Conservation (phyloP, 345 rosid species). For the Citrus mangshanensis region DNA sequence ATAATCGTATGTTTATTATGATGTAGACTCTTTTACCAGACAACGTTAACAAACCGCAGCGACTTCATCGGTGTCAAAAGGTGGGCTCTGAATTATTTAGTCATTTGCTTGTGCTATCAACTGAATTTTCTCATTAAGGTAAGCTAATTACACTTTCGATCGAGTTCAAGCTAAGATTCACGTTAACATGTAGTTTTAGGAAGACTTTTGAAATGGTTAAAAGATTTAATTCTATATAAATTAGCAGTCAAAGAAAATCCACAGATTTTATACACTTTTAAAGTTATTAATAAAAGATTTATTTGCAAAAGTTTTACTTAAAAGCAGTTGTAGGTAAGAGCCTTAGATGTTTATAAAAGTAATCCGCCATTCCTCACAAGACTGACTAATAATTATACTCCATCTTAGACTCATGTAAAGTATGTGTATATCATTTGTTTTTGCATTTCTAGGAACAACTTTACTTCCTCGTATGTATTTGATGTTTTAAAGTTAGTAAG, state of each 20-base stretch:
- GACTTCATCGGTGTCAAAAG: constrained; percentile 7
- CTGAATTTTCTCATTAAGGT: neutral
- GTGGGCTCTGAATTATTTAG: neutral
- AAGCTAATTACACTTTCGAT: neutral
- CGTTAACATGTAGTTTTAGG: neutral
- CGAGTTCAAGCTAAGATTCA: neutral
- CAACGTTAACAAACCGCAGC: neutral
- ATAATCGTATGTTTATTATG: neutral
- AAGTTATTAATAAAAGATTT: too few species aligned
- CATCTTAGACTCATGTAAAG: too few species aligned
- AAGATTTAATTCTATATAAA: neutral
- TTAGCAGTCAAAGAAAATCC: neutral
- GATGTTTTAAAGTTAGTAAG: too few species aligned
- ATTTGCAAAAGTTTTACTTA: too few species aligned
- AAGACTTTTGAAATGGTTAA: neutral
- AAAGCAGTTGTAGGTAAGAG: too few species aligned
- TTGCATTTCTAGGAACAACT: too few species aligned
- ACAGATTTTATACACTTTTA: too few species aligned
- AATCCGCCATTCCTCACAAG: too few species aligned
- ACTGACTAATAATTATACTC: too few species aligned
- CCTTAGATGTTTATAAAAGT: too few species aligned
- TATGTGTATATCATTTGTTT: too few species aligned
- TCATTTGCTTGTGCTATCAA: neutral
- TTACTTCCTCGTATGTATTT: too few species aligned
- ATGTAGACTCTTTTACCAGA: neutral